Percentiles rank a stretch among this genome's conserved stretches.
Conservation (phyloP, 208 protist species). For the Dictyostelium gargantuum region DNA sequence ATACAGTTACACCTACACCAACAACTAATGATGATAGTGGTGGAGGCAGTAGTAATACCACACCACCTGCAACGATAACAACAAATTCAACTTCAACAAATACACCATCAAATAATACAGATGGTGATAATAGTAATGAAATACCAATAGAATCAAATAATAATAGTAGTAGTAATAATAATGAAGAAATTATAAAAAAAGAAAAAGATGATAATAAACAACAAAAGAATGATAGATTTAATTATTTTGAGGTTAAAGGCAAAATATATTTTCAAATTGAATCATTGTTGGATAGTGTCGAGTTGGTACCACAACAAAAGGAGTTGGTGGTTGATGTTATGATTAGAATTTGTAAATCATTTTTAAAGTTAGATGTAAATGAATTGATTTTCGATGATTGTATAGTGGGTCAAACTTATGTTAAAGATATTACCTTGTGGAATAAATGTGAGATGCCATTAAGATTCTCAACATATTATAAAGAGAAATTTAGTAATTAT, state of each 20-base stretch:
- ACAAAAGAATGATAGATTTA: conserved; percentile 11
- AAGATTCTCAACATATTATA: conserved; percentile 67
- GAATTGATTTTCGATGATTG: conserved; percentile 82
- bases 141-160: background rate
- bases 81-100: too few relatives aligned
- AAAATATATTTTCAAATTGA: conserved; percentile 69
- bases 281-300: background rate
- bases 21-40: background rate
- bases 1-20: background rate
- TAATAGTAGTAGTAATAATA: background rate
- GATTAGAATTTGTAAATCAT: conserved; percentile 75
- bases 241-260: conserved; percentile 80
- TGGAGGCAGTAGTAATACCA: background rate
- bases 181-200: background rate
- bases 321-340: conserved; percentile 42
- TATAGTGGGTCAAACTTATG: conserved; percentile 74
- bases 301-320: background rate
- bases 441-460: conserved; percentile 83
- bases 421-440: conserved; percentile 82
- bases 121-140: background rate
- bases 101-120: background rate
- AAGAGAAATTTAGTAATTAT: conserved; percentile 41
- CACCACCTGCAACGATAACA: background rate
- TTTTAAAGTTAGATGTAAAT: conserved; percentile 73
- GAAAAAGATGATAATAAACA: conserved; percentile 1